phyloP scores from a whole-genome alignment of 768 basidiomycete genomes.

The Candolleomyces eurysporus region DNA sequence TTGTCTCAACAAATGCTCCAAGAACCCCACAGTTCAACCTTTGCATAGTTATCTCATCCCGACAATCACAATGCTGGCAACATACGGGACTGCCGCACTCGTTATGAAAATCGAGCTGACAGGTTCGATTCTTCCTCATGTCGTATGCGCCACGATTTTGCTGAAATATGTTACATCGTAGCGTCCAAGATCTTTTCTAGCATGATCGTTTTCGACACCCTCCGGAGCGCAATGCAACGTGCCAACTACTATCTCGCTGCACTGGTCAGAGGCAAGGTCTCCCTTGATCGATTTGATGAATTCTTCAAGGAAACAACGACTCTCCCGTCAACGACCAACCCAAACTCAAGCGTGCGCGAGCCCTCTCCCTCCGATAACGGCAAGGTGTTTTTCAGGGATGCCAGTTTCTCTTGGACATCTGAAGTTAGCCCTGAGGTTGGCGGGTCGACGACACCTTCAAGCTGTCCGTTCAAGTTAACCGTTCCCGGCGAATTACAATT shows the following conservation, averaged over 20 bases:
- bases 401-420: slow-evolving; percentile 53
- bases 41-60: slow-evolving; percentile 42
- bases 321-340: too few species aligned
- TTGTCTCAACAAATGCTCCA: too few species aligned
- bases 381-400: slow-evolving; percentile 56
- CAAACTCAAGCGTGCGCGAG: too few species aligned
- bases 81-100: slow-evolving; percentile 57
- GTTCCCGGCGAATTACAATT: slow-evolving; percentile 57
- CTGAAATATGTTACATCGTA: too few species aligned
- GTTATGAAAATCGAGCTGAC: slow-evolving; percentile 21
- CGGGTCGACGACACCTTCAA: too few species aligned
- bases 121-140: too few species aligned
- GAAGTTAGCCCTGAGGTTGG: too few species aligned
- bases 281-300: slow-evolving; percentile 49
- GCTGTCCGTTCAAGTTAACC: slow-evolving; percentile 47
- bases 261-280: slow-evolving; percentile 43
- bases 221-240: slow-evolving; percentile 37
- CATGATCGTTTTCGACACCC: slow-evolving; percentile 58
- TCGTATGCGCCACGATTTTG: too few species aligned
- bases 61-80: slow-evolving; percentile 61
- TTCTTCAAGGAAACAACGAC: slow-evolving; percentile 30
- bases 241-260: slow-evolving; percentile 18
- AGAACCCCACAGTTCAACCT: too few species aligned
- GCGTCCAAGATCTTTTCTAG: slow-evolving; percentile 43
- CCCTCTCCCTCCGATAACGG: neutral